A percentile compares a stretch with the other conserved stretches of the same genome.
Evolutionary conservation across 1,284 basidiomycete genomes (phyloP).

Genomic region (Naganishia sp.): DNA sequence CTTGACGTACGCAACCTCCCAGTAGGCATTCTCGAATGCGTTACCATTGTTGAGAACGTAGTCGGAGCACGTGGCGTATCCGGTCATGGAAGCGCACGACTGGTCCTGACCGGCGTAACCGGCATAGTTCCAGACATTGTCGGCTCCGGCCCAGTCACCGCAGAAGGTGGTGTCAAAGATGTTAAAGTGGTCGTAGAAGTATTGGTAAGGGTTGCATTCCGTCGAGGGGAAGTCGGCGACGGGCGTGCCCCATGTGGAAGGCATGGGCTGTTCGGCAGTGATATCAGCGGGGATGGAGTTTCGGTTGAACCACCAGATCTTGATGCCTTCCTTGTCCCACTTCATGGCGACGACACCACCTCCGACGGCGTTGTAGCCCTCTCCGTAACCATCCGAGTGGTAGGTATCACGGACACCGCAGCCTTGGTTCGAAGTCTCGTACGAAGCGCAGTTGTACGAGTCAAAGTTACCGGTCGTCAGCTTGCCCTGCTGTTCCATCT

Average conservation of each 20-base stretch:
- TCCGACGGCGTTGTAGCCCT: conserved; percentile 51
- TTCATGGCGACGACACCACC: conserved; percentile 62
- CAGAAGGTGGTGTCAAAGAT: conserved; percentile 83
- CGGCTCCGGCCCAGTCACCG: conserved; percentile 79
- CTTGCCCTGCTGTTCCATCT: conserved; percentile 56
- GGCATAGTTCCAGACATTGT: conserved; percentile 64
- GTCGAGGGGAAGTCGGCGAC: conserved; percentile 71
- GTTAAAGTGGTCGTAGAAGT: conserved; percentile 71
- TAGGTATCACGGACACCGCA: conserved; percentile 50
- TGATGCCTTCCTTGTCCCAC: conserved; percentile 71
- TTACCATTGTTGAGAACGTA: conserved; percentile 71
- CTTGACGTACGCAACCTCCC: conserved; percentile 54
- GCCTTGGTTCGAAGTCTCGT: conserved; percentile 53
- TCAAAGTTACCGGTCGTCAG: conserved; percentile 56
- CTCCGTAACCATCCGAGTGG: conserved; percentile 48
- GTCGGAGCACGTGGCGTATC: conserved; percentile 71
- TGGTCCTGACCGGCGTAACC: conserved; percentile 75
- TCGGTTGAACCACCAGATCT: conserved; percentile 78
- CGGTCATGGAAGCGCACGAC: conserved; percentile 78
- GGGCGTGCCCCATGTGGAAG: conserved; percentile 71
- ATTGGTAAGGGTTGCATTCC: conserved; percentile 69
- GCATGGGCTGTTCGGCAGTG: conserved; percentile 64
- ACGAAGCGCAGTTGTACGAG: conserved; percentile 49
- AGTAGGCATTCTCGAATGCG: conserved; percentile 75
- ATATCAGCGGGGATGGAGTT: conserved; percentile 73